Conservation (phyloP, 1,284 basidiomycete species). For the Boletellus sp. region DNA sequence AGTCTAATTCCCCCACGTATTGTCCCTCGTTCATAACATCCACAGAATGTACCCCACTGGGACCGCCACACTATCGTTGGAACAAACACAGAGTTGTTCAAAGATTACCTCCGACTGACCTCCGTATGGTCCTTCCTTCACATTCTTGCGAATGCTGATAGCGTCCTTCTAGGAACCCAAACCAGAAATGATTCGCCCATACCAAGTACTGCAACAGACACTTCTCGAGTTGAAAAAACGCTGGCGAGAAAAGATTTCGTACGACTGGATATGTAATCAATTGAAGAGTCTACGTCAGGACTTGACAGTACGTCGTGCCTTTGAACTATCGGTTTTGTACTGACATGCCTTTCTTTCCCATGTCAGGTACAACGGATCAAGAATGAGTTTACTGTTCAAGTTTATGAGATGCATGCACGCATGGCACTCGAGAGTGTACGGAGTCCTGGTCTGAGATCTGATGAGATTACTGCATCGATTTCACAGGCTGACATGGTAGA, state of each 20-base stretch:
- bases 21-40: constrained; percentile 10
- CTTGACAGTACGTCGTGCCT: constrained; percentile 72
- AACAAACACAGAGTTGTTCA: constrained; percentile 85
- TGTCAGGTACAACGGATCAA: constrained; percentile 96
- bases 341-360: constrained; percentile 18
- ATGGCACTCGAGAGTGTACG: constrained; percentile 92
- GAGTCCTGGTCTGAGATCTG: constrained; percentile 12
- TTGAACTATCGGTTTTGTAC: constrained; percentile 17
- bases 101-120: constrained; percentile 93
- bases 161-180: constrained; percentile 76
- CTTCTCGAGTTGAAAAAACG: constrained; percentile 84
- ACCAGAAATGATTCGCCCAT: constrained; percentile 91
- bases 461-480: constrained; percentile 15
- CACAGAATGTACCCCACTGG: constrained; percentile 94
- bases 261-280: constrained; percentile 95
- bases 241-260: constrained; percentile 84
- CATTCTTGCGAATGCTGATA: constrained; percentile 9
- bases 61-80: constrained; percentile 95
- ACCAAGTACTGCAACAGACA: constrained; percentile 81
- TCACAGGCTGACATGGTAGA: constrained; percentile 92
- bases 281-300: constrained; percentile 98
- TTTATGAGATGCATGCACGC: constrained; percentile 97
- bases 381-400: constrained; percentile 96
- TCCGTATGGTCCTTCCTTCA: constrained; percentile 54
- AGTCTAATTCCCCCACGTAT: constrained; percentile 28